phyloP scores from a whole-genome alignment of 768 basidiomycete genomes.

The Leccinellum luteum region DNA sequence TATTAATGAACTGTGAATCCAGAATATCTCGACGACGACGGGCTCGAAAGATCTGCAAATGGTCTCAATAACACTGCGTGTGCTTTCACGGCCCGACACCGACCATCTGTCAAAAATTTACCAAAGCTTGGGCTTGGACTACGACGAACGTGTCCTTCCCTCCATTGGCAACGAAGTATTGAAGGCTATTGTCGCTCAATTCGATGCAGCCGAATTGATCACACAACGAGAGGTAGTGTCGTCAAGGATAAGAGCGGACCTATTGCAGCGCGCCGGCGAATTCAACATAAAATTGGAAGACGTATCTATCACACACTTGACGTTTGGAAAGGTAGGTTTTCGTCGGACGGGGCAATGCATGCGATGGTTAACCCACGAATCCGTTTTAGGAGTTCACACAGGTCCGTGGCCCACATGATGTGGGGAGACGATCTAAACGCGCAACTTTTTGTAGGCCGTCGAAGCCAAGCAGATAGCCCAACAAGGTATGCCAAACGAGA shows the following conservation, averaged over 20 bases:
- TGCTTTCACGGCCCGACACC: constrained; percentile 90
- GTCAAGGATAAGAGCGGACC: constrained; percentile 86
- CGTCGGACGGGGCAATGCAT: neutral
- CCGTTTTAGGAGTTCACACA: constrained; percentile 77
- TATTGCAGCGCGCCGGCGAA: constrained; percentile 90
- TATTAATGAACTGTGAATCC: constrained; percentile 5
- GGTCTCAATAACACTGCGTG: constrained; percentile 95
- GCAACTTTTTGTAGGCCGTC: constrained; percentile 59
- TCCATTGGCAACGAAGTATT: constrained; percentile 98
- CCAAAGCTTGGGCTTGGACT: constrained; percentile 91
- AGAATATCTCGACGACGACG: constrained; percentile 99
- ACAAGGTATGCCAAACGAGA: constrained; percentile 61
- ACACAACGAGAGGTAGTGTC: constrained; percentile 98
- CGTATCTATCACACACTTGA: constrained; percentile 92
- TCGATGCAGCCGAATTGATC: constrained; percentile 94
- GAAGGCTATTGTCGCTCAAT: constrained; percentile 97
- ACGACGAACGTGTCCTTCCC: constrained; percentile 96
- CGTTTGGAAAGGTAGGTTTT: constrained; percentile 75
- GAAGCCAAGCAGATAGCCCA: constrained; percentile 99
- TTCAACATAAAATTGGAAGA: constrained; percentile 96
- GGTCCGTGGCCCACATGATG: constrained; percentile 26
- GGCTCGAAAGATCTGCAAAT: constrained; percentile 99
- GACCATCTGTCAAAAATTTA: constrained; percentile 90
- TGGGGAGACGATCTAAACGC: neutral
- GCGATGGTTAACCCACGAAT: constrained; percentile 5